Percentiles rank a stretch among this genome's conserved stretches.
phyloP scores from a whole-genome alignment of 2,329 filamentous ascomycete species.

The Monilinia laxa region DNA sequence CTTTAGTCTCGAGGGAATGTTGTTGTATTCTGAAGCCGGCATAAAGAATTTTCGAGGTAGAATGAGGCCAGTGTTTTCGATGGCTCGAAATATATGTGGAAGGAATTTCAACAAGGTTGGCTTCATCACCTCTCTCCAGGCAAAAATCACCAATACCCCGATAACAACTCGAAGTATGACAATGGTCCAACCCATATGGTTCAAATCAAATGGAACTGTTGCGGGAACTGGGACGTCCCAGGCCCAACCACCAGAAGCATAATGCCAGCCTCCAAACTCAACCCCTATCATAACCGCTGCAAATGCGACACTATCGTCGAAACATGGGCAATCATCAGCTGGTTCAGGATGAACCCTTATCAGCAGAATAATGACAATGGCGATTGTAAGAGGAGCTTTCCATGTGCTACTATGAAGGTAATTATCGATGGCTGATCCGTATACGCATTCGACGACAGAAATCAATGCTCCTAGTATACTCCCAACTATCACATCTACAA shows the following conservation, averaged over 20 bases:
- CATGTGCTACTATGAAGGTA: slow-evolving; percentile 67
- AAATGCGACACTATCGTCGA: slow-evolving; percentile 93
- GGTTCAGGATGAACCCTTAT: slow-evolving; percentile 93
- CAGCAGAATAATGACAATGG: slow-evolving; percentile 67
- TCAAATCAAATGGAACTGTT: slow-evolving; percentile 62
- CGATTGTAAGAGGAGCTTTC: slow-evolving; percentile 62
- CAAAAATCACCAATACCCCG: slow-evolving; percentile 80
- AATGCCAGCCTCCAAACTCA: slow-evolving; percentile 82
- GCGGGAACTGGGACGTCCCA: slow-evolving; percentile 55
- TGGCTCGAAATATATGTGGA: slow-evolving; percentile 81
- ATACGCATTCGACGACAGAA: slow-evolving; percentile 59
- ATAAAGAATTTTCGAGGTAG: slow-evolving; percentile 90
- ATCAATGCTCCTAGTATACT: slow-evolving; percentile 70
- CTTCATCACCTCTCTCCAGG: slow-evolving; percentile 90
- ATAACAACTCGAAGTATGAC: slow-evolving; percentile 68
- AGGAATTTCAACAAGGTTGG: slow-evolving; percentile 73
- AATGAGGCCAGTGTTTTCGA: slow-evolving; percentile 76
- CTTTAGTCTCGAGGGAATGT: slow-evolving; percentile 69
- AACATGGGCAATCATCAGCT: slow-evolving; percentile 94
- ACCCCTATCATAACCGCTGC: slow-evolving; percentile 85
- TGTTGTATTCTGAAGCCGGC: slow-evolving; percentile 84
- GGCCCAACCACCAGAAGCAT: slow-evolving; percentile 47
- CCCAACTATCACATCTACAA: slow-evolving; percentile 84
- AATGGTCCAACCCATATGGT: slow-evolving; percentile 63
- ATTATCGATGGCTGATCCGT: slow-evolving; percentile 62